These are phyloP conservation scores for Carallia brachiata DNA, from an alignment of 345 rosid species.

Conservation along the genomic window DNA sequence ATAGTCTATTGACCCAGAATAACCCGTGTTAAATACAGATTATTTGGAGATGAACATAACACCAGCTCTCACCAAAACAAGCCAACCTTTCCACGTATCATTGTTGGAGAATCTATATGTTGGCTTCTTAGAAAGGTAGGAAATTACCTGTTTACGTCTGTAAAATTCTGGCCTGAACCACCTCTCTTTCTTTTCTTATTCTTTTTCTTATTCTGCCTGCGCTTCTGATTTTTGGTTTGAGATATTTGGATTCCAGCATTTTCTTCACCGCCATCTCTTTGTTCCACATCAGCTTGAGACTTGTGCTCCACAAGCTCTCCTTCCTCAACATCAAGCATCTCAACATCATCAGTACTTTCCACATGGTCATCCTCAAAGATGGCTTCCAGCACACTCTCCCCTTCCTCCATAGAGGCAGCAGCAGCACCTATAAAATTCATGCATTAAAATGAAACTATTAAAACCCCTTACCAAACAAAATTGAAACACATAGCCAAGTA, in stretches of 20 bases:
- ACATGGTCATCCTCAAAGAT: constrained; percentile 44
- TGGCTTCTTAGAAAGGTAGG: neutral
- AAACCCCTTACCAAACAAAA: neutral
- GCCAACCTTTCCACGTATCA: no score
- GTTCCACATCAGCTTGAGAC: constrained; percentile 18
- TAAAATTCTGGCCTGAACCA: constrained; percentile 38
- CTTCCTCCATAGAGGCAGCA: constrained; percentile 51
- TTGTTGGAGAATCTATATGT: no score
- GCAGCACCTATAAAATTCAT: neutral
- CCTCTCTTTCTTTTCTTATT: constrained; percentile 42
- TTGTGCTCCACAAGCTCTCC: constrained; percentile 63
- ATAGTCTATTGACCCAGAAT: no score
- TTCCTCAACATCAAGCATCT: constrained; percentile 87
- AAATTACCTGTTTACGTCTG: constrained; percentile 58
- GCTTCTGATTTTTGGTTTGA: constrained; percentile 36
- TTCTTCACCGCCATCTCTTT: constrained; percentile 14
- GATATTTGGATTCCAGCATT: constrained; percentile 28
- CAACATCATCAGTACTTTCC: constrained; percentile 53
- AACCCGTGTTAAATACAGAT: no score
- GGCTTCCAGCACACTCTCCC: constrained; percentile 51
- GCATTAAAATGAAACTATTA: neutral
- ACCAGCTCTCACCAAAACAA: no score
- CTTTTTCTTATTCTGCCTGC: constrained; percentile 46
- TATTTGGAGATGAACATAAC: no score
- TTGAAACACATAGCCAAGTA: no score